Conservation (phyloP, 2,329 filamentous ascomycete genomes). For the Grosmannia serpens region DNA sequence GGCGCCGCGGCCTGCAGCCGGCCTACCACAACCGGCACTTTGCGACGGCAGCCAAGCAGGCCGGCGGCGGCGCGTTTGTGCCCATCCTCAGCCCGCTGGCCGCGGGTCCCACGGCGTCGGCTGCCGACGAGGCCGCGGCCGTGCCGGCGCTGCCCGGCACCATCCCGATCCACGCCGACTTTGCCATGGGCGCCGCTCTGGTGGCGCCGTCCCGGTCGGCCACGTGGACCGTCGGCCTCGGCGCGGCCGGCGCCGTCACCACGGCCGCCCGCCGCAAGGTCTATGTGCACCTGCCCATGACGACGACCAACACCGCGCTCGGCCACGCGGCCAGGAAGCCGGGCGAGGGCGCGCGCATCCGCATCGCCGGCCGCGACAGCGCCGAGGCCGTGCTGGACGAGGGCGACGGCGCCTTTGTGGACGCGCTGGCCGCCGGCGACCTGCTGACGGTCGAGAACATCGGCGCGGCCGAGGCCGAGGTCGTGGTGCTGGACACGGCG, state of each 20-base stretch:
- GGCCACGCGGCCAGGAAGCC: conserved; percentile 18
- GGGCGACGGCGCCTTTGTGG: conserved; percentile 53
- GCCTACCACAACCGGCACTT: conserved; percentile 68
- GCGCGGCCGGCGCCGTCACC: conserved; percentile 36
- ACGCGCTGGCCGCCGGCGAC: conserved; percentile 51
- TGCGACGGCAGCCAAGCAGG: conserved; percentile 56
- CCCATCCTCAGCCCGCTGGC: conserved; percentile 66
- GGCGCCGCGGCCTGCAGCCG: conserved; percentile 59
- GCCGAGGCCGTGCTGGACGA: conserved; percentile 47
- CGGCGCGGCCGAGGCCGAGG: conserved; percentile 56
- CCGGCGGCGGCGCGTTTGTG: conserved; percentile 49
- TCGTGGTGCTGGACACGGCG: conserved; percentile 55
- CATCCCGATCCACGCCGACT: conserved; percentile 75
- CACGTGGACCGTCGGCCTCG: conserved; percentile 61
- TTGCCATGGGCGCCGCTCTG: conserved; percentile 71
- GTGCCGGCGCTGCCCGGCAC: conserved; percentile 50
- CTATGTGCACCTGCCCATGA: conserved; percentile 70
- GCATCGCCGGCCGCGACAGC: conserved; percentile 53
- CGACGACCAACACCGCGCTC: conserved; percentile 23
- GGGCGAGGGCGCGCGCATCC: conserved; percentile 60
- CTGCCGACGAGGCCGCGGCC: conserved; percentile 51
- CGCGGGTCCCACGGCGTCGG: conserved; percentile 49
- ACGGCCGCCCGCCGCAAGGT: conserved; percentile 53
- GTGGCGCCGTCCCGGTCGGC: conserved; percentile 46
- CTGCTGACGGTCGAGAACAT: conserved; percentile 54